Evolutionary conservation across 306 rosid genomes (phyloP).

Genomic region (Quercus agrifolia): DNA sequence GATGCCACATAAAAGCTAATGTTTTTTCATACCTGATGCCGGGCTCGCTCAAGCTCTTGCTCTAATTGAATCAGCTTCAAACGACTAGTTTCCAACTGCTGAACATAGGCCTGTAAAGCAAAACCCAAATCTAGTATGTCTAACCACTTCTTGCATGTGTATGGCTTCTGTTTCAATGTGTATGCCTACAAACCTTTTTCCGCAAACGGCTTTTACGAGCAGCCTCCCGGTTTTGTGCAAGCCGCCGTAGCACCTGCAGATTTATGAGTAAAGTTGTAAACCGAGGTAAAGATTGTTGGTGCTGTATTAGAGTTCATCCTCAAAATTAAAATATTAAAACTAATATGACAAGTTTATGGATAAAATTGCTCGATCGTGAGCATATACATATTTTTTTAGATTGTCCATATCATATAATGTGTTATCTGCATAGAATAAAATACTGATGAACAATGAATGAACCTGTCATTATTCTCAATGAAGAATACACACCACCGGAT

Average conservation of each 20-base stretch:
- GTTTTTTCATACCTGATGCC: slow-evolving; percentile 57
- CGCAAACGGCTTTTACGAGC: slow-evolving; percentile 94
- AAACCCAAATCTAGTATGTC: slow-evolving; percentile 22
- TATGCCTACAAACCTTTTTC: slow-evolving; percentile 64
- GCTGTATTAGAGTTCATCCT: background rate
- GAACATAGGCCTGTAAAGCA: slow-evolving; percentile 70
- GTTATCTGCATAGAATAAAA: background rate
- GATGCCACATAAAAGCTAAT: slow-evolving; percentile 23
- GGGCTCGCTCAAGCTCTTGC: slow-evolving; percentile 70
- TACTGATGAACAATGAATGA: background rate
- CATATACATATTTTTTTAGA: background rate
- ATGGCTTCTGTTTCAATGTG: slow-evolving; percentile 17
- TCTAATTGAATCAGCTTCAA: slow-evolving; percentile 71
- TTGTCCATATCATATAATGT: background rate
- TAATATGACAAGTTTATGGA: background rate
- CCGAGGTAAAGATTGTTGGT: background rate
- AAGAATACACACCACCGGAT: background rate
- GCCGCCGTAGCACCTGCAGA: slow-evolving; percentile 84
- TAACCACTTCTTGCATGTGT: slow-evolving; percentile 10
- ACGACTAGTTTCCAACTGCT: slow-evolving; percentile 90
- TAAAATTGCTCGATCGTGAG: slow-evolving; percentile 1
- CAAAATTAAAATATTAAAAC: background rate
- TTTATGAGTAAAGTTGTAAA: slow-evolving; percentile 16
- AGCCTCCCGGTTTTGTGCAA: slow-evolving; percentile 98
- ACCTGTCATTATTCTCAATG: background rate